Conservation (phyloP, 257 asterid genomes). For the Penstemon davidsonii region DNA sequence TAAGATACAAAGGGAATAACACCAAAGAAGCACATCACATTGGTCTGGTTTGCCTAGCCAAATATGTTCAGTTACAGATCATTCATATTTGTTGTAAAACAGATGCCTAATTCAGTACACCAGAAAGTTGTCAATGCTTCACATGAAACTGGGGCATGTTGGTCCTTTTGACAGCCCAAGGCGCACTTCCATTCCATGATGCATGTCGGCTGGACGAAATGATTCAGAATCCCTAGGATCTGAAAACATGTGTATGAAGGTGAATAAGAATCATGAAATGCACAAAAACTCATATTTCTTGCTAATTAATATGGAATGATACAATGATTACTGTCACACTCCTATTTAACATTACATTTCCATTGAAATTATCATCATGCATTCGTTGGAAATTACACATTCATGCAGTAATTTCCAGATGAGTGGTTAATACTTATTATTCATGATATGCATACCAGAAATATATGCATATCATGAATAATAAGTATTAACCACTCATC, state of each 20-base stretch:
- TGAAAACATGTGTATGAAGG: conserved; percentile 38
- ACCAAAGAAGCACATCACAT: background rate
- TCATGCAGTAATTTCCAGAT: no score
- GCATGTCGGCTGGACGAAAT: conserved; percentile 69
- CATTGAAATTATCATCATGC: no score
- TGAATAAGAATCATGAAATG: background rate
- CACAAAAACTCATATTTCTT: background rate
- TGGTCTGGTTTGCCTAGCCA: background rate
- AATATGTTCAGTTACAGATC: conserved; percentile 18
- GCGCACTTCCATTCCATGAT: conserved; percentile 95
- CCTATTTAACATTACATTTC: no score
- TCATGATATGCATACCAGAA: no score
- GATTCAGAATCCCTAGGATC: conserved; percentile 92
- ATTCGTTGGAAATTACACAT: no score
- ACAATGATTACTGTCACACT: no score
- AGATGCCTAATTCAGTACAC: no score
- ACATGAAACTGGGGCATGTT: conserved; percentile 74
- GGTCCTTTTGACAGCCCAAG: conserved; percentile 89
- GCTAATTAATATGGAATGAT: no score
- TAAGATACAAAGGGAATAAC: background rate
- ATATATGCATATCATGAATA: no score
- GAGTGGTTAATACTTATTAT: no score
- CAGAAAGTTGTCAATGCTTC: conserved; percentile 28
- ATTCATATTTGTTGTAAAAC: background rate
- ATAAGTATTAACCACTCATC: no score